Evolutionary conservation across 106 monocot species (phyloP).

Genomic region (Alisma plantagoaquatica): DNA sequence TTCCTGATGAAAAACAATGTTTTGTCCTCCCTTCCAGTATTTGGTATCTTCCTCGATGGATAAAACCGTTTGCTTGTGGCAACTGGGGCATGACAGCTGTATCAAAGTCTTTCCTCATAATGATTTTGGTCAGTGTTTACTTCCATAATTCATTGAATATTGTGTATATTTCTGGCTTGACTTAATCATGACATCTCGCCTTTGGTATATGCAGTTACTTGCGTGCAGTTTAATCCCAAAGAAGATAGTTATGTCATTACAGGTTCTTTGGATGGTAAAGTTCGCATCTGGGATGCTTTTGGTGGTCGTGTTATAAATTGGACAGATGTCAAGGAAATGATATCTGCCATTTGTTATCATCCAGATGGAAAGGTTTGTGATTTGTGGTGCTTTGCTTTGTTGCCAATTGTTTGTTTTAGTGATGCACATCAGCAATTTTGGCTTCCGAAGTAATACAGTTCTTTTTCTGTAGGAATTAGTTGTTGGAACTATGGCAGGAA

Average conservation of each 20-base stretch:
- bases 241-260: conserved; percentile 75
- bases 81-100: conserved; percentile 48
- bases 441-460: neutral
- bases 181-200: neutral
- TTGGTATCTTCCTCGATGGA: conserved; percentile 64
- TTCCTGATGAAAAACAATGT: neutral
- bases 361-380: conserved; percentile 66
- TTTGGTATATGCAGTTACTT: conserved; percentile 60
- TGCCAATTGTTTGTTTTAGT: neutral
- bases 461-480: conserved; percentile 38
- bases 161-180: neutral
- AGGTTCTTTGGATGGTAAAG: conserved; percentile 86
- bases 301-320: conserved; percentile 53
- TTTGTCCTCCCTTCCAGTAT: conserved; percentile 25
- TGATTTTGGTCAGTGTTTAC: conserved; percentile 45
- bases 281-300: conserved; percentile 74
- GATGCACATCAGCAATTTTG: neutral
- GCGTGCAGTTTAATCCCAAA: conserved; percentile 71
- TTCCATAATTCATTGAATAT: neutral
- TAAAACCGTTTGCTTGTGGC: conserved; percentile 81
- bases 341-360: conserved; percentile 63
- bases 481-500: conserved; percentile 65
- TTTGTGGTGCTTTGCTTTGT: too few relatives aligned
- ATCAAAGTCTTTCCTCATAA: conserved; percentile 70
- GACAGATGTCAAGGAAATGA: conserved; percentile 65